phyloP scores from a whole-genome alignment of 352 stramenopile genomes.

The Phytopythium litorale region DNA sequence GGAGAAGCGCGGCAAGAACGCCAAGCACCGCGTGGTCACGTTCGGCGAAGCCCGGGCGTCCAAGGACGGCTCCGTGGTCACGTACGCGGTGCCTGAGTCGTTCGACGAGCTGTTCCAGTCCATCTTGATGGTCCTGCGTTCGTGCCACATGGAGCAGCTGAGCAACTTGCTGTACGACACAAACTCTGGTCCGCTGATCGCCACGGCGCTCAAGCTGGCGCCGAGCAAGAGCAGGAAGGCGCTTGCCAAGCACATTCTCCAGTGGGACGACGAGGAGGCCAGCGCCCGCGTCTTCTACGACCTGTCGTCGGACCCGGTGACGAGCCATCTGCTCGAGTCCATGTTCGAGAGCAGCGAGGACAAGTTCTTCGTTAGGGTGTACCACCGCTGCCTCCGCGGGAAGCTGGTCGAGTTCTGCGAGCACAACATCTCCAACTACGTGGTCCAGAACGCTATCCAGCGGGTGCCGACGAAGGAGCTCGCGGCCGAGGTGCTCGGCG shows the following conservation, averaged over 20 bases:
- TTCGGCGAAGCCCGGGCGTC: slow-evolving; percentile 39
- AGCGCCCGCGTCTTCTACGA: slow-evolving; percentile 59
- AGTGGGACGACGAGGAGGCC: slow-evolving; percentile 60
- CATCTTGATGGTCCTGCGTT: slow-evolving; percentile 45
- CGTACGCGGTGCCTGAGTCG: slow-evolving; percentile 43
- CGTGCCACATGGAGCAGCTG: slow-evolving; percentile 36
- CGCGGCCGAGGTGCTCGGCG: slow-evolving; percentile 46
- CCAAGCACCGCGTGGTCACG: slow-evolving; percentile 63
- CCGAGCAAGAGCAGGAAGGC: slow-evolving; percentile 40
- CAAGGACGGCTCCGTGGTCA: slow-evolving; percentile 33
- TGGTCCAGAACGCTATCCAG: slow-evolving; percentile 72
- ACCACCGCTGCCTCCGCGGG: slow-evolving; percentile 51
- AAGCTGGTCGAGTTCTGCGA: slow-evolving; percentile 68
- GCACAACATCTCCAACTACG: slow-evolving; percentile 79
- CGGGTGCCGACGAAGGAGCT: slow-evolving; percentile 38
- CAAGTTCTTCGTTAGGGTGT: slow-evolving; percentile 66
- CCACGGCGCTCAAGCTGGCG: slow-evolving; percentile 55
- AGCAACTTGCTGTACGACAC: slow-evolving; percentile 65
- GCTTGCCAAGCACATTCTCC: slow-evolving; percentile 59
- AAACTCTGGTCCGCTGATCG: slow-evolving; percentile 71
- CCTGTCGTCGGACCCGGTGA: slow-evolving; percentile 65
- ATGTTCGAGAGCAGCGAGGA: slow-evolving; percentile 54
- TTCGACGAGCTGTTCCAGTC: slow-evolving; percentile 64
- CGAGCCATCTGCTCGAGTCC: slow-evolving; percentile 73
- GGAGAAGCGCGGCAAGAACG: slow-evolving; percentile 82